Evolutionary conservation across 2,329 filamentous ascomycete genomes (phyloP), one percentile per base, ranked within the genome.

Genomic region (Pseudogymnoascus sp.): DNA sequence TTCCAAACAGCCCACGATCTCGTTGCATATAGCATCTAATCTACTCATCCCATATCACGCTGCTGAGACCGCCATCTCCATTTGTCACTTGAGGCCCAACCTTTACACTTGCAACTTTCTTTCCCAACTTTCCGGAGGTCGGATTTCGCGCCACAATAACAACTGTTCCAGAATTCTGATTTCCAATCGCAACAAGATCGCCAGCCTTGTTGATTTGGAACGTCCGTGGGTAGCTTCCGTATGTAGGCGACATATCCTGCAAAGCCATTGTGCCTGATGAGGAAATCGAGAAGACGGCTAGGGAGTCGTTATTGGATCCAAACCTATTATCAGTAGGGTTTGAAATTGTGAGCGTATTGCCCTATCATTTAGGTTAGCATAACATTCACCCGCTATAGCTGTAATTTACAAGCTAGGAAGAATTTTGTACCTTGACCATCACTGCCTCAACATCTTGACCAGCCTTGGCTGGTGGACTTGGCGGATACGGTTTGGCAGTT

Each of bases 201-300:
- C 80, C 81, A 7, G 73, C 72, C 38, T 74, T 73, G 66, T 80
- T 82, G n/a, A 81, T 60, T 5, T 72, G 75, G 68, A 82, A 82
- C 42, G 81, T 78, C 7, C 81, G 72, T 0, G 81, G 81, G 67
- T 72, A 78, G 0, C 56, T 64, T 0, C 81, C 81, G 4, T 79
- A 79, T 0, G 78, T 73, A 3, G 81, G 76, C 21, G 74, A 74
- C 3, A 80, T 70, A 61, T 80, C 74, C 1, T 75, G 68, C 65
- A 80, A 79, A 0, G 64, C 67, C 2, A 82, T 68, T 11, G 70
- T 73, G 12, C 79, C 79, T 14, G 77, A 68, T 8, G 67, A 60
- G 5, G 70, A 50, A 34, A 77, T 69, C 10, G 66, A 53, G 69
- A 75, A 78, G 2, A 77, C 79, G 1, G 74, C 69, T 14, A 82